A percentile compares a stretch with the other conserved stretches of the same genome.
Evolutionary conservation across 306 rosid species (phyloP).

Genomic region (Malus fusca): DNA sequence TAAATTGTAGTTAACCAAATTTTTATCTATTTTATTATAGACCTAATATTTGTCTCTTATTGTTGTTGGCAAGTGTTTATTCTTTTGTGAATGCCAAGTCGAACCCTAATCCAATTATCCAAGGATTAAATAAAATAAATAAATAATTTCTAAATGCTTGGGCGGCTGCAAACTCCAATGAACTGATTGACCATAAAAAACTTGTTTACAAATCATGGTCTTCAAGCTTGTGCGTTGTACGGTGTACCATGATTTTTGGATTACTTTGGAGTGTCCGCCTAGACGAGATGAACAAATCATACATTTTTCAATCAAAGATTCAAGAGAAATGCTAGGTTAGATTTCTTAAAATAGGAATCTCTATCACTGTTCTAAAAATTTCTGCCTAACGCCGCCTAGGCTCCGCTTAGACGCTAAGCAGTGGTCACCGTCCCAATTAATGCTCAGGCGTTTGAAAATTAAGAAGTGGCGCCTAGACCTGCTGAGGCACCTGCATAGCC

Average conservation of each 20-base stretch:
- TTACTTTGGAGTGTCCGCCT: neutral
- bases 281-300: neutral
- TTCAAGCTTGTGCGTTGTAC: neutral
- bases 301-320: neutral
- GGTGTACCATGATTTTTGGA: neutral
- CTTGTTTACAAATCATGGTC: neutral
- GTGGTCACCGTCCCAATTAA: too few relatives aligned
- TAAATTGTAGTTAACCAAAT: too few relatives aligned
- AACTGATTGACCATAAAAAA: neutral
- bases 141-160: neutral
- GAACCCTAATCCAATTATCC: neutral
- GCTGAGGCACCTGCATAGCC: rapidly evolving
- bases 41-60: neutral
- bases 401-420: rapidly evolving
- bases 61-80: neutral
- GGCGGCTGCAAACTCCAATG: neutral
- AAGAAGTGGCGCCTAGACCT: rapidly evolving
- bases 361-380: too few relatives aligned
- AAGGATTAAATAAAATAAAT: neutral
- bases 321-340: too few relatives aligned
- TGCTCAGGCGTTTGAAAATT: rapidly evolving
- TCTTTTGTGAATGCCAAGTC: neutral
- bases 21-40: too few relatives aligned
- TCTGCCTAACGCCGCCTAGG: rapidly evolving
- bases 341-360: too few relatives aligned